Evolutionary conservation across 176 grass and related monocot genomes (phyloP), one percentile per base, ranked within the genome.

Genomic region (Phoenix roebelenii): DNA sequence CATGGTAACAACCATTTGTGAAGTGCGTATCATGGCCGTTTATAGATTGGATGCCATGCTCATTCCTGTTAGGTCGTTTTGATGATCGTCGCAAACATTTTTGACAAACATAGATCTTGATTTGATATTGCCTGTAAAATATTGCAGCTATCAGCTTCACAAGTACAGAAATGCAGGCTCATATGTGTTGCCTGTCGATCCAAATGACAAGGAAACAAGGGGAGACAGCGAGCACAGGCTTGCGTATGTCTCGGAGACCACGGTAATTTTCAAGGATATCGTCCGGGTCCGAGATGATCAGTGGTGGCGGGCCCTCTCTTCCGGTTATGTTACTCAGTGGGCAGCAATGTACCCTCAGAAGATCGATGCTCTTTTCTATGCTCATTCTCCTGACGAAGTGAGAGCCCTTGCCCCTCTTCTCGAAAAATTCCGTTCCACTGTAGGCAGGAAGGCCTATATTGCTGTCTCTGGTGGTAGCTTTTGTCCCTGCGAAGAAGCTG

Each of bases 221-320:
- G 87, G 87, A 0, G 93, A 98, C 79, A 92, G 84, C 51, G 87
- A 98, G 78, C 93, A 98, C 74, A 78, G 93, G 14, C 93, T 98
- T 0, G 93, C 93, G 7, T 83, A 98, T 54, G 84, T 98, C 0
- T 70, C 93, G 0, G 87, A 92, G 81, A 98, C 93, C 16, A 98
- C 93, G 0, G 87, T 92, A 25, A 92, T 98, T 71, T 98, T 92
- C 78, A 92, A 92, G 78, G 87, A 98, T 68, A 76, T 98, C 29
- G 87, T 98, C 54, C 81, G 76, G 65, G 87, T 92, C 65, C 71
- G 93, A 2, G 93, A 98, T 59, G 87, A 92, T 44, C 93, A 98
- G 74, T 98, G 93, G 93, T 98, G 93, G 93, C 85, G 79, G 44
- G 84, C 93, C 61, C 75, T 98, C 20, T 87, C 87, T 15, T 76